These are phyloP conservation scores for Lycium ferocissimum DNA, from an alignment of 257 asterid species.

Conservation along the genomic window DNA sequence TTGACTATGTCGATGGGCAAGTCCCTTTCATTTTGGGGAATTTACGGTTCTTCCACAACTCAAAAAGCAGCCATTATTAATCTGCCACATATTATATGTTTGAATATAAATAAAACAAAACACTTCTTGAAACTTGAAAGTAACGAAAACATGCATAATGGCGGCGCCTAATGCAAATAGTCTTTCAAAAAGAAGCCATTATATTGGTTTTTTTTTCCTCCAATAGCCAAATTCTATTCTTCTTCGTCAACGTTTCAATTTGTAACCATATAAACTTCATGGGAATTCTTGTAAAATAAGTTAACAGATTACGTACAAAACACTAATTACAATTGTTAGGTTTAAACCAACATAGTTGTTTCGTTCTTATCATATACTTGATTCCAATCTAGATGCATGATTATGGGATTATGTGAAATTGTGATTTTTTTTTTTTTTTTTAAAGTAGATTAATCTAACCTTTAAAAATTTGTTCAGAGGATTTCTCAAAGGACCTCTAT, in stretches of 20 bases:
- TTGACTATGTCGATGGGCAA: neutral
- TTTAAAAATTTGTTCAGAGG: neutral
- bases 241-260: neutral
- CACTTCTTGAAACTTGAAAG: neutral
- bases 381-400: neutral
- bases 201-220: neutral
- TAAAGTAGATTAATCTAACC: neutral
- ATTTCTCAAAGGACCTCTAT: neutral
- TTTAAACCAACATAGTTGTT: neutral
- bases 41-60: slow-evolving; percentile 26
- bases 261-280: neutral
- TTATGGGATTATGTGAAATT: neutral
- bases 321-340: neutral
- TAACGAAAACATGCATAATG: slow-evolving; percentile 1
- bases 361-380: neutral
- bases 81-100: slow-evolving; percentile 27
- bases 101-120: neutral
- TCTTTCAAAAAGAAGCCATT: neutral
- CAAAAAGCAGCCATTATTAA: slow-evolving; percentile 12
- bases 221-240: neutral
- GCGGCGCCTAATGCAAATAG: slow-evolving; percentile 16
- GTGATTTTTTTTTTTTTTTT: too few species aligned
- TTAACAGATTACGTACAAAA: slow-evolving; percentile 10
- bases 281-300: slow-evolving; percentile 6
- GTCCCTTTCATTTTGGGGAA: slow-evolving; percentile 26